Percentiles rank a stretch among this genome's conserved stretches.
phyloP scores from a whole-genome alignment of 306 rosid species.

The Trifolium subterraneum region DNA sequence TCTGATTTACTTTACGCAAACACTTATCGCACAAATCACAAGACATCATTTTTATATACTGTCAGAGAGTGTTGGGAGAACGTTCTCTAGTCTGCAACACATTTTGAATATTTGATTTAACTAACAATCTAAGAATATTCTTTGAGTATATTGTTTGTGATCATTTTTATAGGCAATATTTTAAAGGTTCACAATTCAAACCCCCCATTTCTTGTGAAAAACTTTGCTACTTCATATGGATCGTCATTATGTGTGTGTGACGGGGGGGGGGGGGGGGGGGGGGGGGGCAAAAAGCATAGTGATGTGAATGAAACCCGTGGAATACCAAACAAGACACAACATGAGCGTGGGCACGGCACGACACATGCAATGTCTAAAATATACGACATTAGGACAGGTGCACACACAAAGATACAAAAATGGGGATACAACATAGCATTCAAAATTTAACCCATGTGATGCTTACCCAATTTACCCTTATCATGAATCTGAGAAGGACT shows the following conservation, averaged over 20 bases:
- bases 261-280: background rate
- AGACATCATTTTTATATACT: too few species aligned
- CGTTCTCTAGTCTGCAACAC: too few species aligned
- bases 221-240: too few species aligned
- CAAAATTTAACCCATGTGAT: conserved; percentile 15
- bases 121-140: too few species aligned
- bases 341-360: background rate
- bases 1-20: too few species aligned
- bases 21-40: too few species aligned
- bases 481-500: conserved; percentile 33
- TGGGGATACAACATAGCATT: background rate
- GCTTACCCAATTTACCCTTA: conserved; percentile 31
- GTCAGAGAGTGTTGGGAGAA: too few species aligned
- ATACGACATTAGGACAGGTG: background rate
- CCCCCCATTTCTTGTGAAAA: too few species aligned
- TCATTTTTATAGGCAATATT: too few species aligned
- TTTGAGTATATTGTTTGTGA: too few species aligned
- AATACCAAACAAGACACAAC: background rate
- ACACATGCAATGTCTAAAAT: background rate
- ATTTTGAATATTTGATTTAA: too few species aligned
- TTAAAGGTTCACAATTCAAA: too few species aligned
- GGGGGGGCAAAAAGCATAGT: background rate
- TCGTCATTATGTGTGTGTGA: background rate
- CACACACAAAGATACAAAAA: background rate
- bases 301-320: background rate